phyloP scores from a whole-genome alignment of 345 rosid genomes.

The Arabidopsis suecica region DNA sequence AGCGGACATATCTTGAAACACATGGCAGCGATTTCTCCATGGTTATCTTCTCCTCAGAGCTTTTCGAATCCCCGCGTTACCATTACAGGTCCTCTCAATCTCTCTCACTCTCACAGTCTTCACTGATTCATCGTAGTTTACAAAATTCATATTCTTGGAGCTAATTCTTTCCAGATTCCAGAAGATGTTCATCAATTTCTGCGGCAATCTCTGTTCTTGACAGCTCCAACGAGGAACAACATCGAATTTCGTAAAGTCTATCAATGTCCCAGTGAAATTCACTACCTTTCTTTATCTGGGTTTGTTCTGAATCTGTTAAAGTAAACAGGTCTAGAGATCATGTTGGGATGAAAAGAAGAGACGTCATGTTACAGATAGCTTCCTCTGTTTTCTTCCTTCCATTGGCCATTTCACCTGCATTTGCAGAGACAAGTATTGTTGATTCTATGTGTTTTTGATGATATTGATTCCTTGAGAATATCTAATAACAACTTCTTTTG shows the following conservation, averaged over 20 bases:
- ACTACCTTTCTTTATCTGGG: slow-evolving; percentile 8
- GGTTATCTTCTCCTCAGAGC: slow-evolving; percentile 44
- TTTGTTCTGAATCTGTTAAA: slow-evolving; percentile 7
- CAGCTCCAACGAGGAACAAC: slow-evolving; percentile 25
- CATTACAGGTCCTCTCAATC: slow-evolving; percentile 6
- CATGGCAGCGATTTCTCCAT: slow-evolving; percentile 65
- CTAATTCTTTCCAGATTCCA: slow-evolving; percentile 32
- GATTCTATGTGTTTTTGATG: not conserved
- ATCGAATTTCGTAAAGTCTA: slow-evolving; percentile 6
- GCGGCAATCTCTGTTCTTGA: slow-evolving; percentile 34
- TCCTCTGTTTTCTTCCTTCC: slow-evolving; percentile 59
- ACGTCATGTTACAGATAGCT: slow-evolving; percentile 54
- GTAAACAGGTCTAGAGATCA: slow-evolving; percentile 29
- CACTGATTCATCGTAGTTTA: slow-evolving; percentile 1
- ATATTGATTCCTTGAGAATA: slow-evolving; percentile 14
- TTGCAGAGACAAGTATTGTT: slow-evolving; percentile 48
- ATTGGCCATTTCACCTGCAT: slow-evolving; percentile 46
- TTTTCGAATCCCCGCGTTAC: slow-evolving; percentile 40
- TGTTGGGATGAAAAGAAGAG: slow-evolving; percentile 60
- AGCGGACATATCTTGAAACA: slow-evolving; percentile 39
- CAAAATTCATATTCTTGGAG: slow-evolving; percentile 3
- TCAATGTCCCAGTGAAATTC: not conserved
- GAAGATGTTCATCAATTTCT: slow-evolving; percentile 35
- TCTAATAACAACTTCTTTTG: too few relatives aligned
- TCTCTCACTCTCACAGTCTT: not conserved